Conservation (phyloP, 441 rosid species). For the Eruca vesicaria region DNA sequence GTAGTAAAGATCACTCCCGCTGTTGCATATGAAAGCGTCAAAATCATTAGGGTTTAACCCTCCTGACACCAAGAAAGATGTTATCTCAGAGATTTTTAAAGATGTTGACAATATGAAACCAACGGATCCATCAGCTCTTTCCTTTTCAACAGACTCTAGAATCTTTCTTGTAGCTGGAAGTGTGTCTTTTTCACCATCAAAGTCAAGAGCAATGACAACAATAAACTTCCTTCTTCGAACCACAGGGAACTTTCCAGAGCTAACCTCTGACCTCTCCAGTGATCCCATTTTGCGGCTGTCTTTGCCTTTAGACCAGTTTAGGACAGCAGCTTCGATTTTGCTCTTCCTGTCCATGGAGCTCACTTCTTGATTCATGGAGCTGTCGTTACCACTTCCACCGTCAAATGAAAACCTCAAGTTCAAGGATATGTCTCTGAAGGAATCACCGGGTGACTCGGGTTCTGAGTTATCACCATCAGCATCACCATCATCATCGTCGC, state of each 20-base stretch:
- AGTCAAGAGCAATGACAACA: conserved; percentile 77
- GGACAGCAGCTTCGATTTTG: conserved; percentile 57
- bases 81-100: conserved; percentile 68
- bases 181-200: conserved; percentile 45
- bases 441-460: conserved; percentile 82
- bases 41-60: conserved; percentile 68
- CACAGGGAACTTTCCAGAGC: conserved; percentile 59
- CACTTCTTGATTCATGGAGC: conserved; percentile 52
- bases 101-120: conserved; percentile 83
- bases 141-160: conserved; percentile 60
- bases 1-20: conserved; percentile 85
- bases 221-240: conserved; percentile 71
- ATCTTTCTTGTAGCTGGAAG: conserved; percentile 53
- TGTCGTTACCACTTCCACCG: conserved; percentile 57
- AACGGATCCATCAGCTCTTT: conserved; percentile 60
- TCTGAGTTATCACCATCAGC: conserved; percentile 49
- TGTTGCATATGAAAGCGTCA: conserved; percentile 86
- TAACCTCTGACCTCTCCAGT: conserved; percentile 50
- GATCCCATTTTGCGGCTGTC: conserved; percentile 54
- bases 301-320: conserved; percentile 64
- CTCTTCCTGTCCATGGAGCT: conserved; percentile 50
- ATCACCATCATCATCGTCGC: conserved; percentile 55
- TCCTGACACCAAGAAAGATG: conserved; percentile 62
- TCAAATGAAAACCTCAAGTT: conserved; percentile 86
- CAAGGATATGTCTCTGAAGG: conserved; percentile 85